These are phyloP conservation scores for Podospora tetraspora DNA, from an alignment of 495 filamentous ascomycete species.

Conservation along the genomic window DNA sequence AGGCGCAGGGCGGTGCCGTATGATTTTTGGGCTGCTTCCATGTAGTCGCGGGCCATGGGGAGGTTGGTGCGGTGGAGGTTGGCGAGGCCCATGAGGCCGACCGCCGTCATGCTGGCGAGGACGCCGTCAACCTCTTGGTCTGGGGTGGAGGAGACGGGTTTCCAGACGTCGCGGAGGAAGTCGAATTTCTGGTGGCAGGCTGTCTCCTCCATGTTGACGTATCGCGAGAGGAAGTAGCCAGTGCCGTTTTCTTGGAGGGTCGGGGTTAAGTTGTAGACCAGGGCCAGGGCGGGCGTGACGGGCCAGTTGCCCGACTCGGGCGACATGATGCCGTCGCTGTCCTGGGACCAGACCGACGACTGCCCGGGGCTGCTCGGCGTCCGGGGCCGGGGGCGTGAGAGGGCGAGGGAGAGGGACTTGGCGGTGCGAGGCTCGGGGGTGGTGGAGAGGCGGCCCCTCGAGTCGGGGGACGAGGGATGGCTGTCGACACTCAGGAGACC, in stretches of 20 bases:
- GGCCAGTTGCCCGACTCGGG: constrained; percentile 35
- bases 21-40: constrained; percentile 41
- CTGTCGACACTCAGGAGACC: constrained; percentile 13
- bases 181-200: constrained; percentile 38
- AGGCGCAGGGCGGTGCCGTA: constrained; percentile 44
- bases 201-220: constrained; percentile 33
- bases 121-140: constrained; percentile 32
- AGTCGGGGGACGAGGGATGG: constrained; percentile 17
- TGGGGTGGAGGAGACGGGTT: constrained; percentile 21
- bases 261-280: constrained; percentile 29
- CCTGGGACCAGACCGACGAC: constrained; percentile 17
- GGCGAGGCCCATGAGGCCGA: constrained; percentile 46
- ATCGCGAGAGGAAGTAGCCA: constrained; percentile 39
- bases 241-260: constrained; percentile 33
- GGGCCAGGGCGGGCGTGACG: constrained; percentile 27
- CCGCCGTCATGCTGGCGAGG: constrained; percentile 43
- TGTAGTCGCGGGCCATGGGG: constrained; percentile 34
- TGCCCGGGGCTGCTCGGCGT: constrained; percentile 15
- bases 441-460: constrained; percentile 18
- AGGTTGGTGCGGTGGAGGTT: constrained; percentile 10
- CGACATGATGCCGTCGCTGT: constrained; percentile 28
- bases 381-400: constrained; percentile 16
- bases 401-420: constrained; percentile 17
- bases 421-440: constrained; percentile 24
- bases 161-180: constrained; percentile 38